Evolutionary conservation across 805 yeast genomes (phyloP).

Genomic region (Metschnikowia noctiluminum): DNA sequence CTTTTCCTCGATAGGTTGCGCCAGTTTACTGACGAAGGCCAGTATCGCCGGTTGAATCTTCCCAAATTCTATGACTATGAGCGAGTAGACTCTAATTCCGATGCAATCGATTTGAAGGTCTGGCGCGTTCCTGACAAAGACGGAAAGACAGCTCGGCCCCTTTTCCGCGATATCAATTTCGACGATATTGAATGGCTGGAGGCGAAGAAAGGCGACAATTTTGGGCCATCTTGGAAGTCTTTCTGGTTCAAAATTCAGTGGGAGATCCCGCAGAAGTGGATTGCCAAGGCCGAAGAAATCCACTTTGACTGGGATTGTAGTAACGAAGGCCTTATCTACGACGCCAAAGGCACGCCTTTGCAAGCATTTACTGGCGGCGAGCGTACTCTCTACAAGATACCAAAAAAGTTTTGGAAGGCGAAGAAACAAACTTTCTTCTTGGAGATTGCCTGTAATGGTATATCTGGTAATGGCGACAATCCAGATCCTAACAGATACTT

Average conservation of each 20-base stretch:
- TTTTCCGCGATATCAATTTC: slow-evolving; percentile 55
- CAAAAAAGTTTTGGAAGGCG: slow-evolving; percentile 45
- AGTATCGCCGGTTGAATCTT: slow-evolving; percentile 64
- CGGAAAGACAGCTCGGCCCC: slow-evolving; percentile 54
- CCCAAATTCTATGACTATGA: slow-evolving; percentile 75
- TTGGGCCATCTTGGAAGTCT: slow-evolving; percentile 97
- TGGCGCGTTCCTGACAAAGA: slow-evolving; percentile 67
- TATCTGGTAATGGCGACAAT: slow-evolving; percentile 77
- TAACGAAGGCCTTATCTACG: slow-evolving; percentile 81
- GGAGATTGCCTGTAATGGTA: slow-evolving; percentile 91
- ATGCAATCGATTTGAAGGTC: slow-evolving; percentile 53
- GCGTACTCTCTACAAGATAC: slow-evolving; percentile 65
- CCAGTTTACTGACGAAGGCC: slow-evolving; percentile 80
- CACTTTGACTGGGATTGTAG: slow-evolving; percentile 81
- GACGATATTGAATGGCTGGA: slow-evolving; percentile 45
- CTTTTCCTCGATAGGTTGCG: slow-evolving; percentile 70
- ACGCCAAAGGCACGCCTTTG: slow-evolving; percentile 59
- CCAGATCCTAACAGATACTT: slow-evolving; percentile 75
- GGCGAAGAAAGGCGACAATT: slow-evolving; percentile 67
- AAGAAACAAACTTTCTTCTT: slow-evolving; percentile 67
- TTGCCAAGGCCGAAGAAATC: slow-evolving; percentile 44
- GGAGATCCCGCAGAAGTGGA: slow-evolving; percentile 62
- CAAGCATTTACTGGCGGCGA: slow-evolving; percentile 90
- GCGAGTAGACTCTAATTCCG: slow-evolving; percentile 45
- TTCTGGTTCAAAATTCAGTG: slow-evolving; percentile 83